Percentiles rank a stretch among this genome's conserved stretches.
These are phyloP conservation scores for Saturnispora quitensis DNA, from an alignment of 805 yeast species.

Conservation along the genomic window DNA sequence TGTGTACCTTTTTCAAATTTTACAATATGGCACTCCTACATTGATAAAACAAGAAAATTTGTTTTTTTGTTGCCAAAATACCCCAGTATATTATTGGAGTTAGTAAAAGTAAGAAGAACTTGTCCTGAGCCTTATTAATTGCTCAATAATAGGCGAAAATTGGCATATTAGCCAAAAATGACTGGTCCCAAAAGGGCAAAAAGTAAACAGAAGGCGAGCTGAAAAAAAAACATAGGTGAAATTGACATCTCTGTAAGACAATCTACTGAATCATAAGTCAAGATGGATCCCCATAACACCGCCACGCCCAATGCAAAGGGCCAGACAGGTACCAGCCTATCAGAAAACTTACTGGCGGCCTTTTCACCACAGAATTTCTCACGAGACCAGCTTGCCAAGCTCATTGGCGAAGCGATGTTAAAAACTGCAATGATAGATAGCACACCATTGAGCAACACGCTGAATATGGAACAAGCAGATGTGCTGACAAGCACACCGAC, in stretches of 20 bases:
- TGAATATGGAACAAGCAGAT: neutral
- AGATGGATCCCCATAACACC: neutral
- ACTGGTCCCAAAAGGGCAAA: conserved; percentile 11
- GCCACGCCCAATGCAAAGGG: neutral
- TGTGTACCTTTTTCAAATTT: no score
- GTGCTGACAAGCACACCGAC: conserved; percentile 4
- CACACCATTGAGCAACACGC: neutral
- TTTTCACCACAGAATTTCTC: neutral
- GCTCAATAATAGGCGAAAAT: no score
- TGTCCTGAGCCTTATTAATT: neutral
- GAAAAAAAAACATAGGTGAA: neutral
- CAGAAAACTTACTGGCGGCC: neutral
- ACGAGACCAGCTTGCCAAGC: neutral
- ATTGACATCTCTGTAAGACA: neutral
- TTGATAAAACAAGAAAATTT: neutral
- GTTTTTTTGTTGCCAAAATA: neutral
- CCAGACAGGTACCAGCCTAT: neutral
- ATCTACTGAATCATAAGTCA: neutral
- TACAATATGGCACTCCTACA: neutral
- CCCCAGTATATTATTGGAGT: no score
- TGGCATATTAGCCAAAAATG: neutral
- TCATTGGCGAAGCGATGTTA: conserved; percentile 2
- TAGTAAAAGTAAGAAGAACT: neutral
- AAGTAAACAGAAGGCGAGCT: conserved; percentile 6
- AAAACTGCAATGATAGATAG: conserved; percentile 1